phyloP scores from a whole-genome alignment of 257 asterid genomes.

The Nicotiana noctiflora region DNA sequence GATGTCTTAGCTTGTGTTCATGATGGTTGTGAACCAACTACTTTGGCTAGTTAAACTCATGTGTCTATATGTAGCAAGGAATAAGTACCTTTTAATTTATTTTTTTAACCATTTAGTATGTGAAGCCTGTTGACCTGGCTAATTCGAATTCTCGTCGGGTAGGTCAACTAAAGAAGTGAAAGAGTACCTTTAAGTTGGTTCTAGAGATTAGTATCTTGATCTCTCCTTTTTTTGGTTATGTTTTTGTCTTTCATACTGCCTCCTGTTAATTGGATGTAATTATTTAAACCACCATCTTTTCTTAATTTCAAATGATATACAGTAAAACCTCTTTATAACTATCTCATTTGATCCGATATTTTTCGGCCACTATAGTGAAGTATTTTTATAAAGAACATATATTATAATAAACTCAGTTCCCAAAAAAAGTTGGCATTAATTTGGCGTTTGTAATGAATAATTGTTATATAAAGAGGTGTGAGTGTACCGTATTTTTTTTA shows the following conservation, averaged over 20 bases:
- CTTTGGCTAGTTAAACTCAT: neutral
- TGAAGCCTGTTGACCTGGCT: neutral
- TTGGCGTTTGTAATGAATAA: too few relatives aligned
- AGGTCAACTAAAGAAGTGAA: neutral
- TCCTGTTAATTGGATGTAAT: neutral
- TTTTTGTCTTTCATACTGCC: neutral
- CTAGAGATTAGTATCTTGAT: neutral
- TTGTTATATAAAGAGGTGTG: too few relatives aligned
- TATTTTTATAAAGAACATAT: too few relatives aligned
- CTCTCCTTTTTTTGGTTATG: neutral
- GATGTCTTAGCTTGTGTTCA: constrained; percentile 6
- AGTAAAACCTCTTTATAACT: too few relatives aligned
- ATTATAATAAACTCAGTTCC: too few relatives aligned
- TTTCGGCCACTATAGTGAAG: too few relatives aligned
- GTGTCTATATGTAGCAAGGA: neutral
- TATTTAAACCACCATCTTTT: neutral
- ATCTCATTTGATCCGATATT: too few relatives aligned
- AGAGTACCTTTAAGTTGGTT: neutral
- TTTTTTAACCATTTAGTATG: neutral
- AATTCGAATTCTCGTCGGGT: neutral
- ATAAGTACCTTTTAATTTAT: neutral
- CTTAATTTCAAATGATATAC: neutral
- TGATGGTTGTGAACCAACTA: constrained; percentile 7
- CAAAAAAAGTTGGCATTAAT: too few relatives aligned
- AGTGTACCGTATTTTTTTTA: too few relatives aligned